Percentiles rank a stretch among this genome's conserved stretches.
phyloP scores from a whole-genome alignment of 108 stramenopile genomes.

The Cylindrotheca fusiformis region DNA sequence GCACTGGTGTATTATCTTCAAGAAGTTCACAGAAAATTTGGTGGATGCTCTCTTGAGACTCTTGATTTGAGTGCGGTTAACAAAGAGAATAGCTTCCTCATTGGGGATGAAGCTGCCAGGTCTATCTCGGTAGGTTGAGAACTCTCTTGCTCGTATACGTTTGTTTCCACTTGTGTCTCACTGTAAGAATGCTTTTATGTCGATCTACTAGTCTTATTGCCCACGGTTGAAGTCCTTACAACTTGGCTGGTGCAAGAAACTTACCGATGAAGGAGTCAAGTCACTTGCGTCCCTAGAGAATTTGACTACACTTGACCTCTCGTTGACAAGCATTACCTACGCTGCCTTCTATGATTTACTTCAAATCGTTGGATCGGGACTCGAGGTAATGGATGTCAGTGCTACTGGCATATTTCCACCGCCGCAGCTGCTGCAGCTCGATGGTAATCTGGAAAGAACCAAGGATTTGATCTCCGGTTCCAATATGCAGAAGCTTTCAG shows the following conservation, averaged over 20 bases:
- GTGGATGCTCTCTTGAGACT: neutral
- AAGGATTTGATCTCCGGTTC: neutral
- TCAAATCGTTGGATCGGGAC: neutral
- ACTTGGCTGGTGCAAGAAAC: slow-evolving; percentile 17
- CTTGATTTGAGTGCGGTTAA: slow-evolving; percentile 12
- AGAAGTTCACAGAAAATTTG: neutral
- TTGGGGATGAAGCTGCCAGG: slow-evolving; percentile 1
- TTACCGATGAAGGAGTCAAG: slow-evolving; percentile 3
- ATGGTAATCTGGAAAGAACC: neutral
- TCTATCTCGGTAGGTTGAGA: slow-evolving; percentile 1
- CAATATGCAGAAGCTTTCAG: neutral
- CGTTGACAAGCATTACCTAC: slow-evolving; percentile 14
- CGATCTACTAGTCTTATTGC: neutral
- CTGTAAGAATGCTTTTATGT: neutral
- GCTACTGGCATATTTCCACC: neutral
- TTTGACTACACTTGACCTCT: slow-evolving; percentile 9
- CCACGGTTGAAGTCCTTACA: neutral
- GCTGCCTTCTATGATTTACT: neutral
- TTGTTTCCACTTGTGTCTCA: neutral
- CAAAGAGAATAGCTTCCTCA: neutral
- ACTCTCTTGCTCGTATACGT: neutral
- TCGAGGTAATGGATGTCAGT: neutral
- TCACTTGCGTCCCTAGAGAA: neutral
- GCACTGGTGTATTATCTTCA: neutral
- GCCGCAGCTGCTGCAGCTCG: neutral